Evolutionary conservation across 176 grass and related monocot species (phyloP), one percentile per base, ranked within the genome.

Genomic region (Themeda triandra): DNA sequence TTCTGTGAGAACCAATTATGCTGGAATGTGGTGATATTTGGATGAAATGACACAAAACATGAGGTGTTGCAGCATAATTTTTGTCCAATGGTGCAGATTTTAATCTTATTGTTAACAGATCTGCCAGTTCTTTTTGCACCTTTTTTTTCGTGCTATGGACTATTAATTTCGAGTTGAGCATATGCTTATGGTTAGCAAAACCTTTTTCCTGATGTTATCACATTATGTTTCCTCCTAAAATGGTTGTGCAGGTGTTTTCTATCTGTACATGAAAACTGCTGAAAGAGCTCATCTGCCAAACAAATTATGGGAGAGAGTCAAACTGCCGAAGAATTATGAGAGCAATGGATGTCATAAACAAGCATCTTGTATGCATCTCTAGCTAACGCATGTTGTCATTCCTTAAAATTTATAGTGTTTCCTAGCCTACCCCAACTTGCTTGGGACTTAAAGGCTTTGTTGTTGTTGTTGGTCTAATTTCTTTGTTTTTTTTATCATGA

Each of bases 191-290:
- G 30, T 78, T 9, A 69, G 71, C 7, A 15, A 5, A 39, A 41
- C 29, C 5, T 71, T 54, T 49, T 49, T 56, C 5, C 10, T 80
- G 25, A 80, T 60, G 14, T 17, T 64, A 44, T 32, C 8, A 0
- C 85, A 13, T 25, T 42, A 37, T 37, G 69, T 62, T 76, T 40
- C 32, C 18, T 60, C 58, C 66, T 29, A 46, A 44, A 44, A 51
- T 42, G 23, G 13, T 66, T 27, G 13, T 89, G 82, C 87, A 98
- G 96, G 96, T 77, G 66, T 98, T 17, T 95, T 98, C 89, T 98
- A 93, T 77, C 81, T 98, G 58, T 98, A 98, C 72, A 98, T 98
- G 91, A 98, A 98, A 92, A 98, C 96, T 67, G 94, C 92, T 51
- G 96, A 98, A 93, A 91, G 96, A 87, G 91, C 96, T 48, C 96